Base-by-base conservation (phyloP, 495 filamentous ascomycete genomes). In the Cryomyces antarcticus region DNA sequence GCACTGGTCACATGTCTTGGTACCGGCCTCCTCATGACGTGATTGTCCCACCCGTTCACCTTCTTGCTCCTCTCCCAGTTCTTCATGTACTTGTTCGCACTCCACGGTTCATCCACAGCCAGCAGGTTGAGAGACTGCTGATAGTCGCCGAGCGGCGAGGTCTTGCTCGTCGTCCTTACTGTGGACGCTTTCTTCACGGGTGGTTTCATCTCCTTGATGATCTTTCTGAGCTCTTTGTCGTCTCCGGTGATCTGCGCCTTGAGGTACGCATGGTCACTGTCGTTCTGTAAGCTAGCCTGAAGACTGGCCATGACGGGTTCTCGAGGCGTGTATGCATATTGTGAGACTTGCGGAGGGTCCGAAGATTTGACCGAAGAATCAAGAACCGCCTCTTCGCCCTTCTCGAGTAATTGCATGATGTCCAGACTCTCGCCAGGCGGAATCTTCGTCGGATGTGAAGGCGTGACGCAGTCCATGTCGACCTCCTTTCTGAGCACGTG, bases 401-500 rank as follows among this genome's bases (percentile, higher is more conserved):
- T 85, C 3, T 69, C 68, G 7, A 96, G 66, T 4, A 97, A 70
- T 31, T 75, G 60, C 11, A 56, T 48, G 39, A 97, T 94, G 54
- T 86, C 82, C 17, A 96, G 52, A 43, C 70, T 81, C 62, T 96
- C 86, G 30, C 89, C 89, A 6, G 76, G 81, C 0, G 82, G 73
- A 40, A 97, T 95, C 33, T 73, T 71, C 27, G 69, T 59, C 0
- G 72, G 75, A 53, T 96, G 81, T 34, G 79, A 86, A 6, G 92
- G 89, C 1, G 89, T 97, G 39, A 94, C 58, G 56, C 89, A 97
- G 53, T 93, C 81, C 83, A 97, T 92, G 55, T 96, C 77, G 13
- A 97, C 92, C 54, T 97, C 89, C 57, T 97, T 97, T 31, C 89
- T 78, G 11, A 97, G 69, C 6, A 97, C 85, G 45, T 77, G 71